These are phyloP conservation scores for Cucumis cinereus DNA, from an alignment of 306 rosid genomes.

Conservation along the genomic window DNA sequence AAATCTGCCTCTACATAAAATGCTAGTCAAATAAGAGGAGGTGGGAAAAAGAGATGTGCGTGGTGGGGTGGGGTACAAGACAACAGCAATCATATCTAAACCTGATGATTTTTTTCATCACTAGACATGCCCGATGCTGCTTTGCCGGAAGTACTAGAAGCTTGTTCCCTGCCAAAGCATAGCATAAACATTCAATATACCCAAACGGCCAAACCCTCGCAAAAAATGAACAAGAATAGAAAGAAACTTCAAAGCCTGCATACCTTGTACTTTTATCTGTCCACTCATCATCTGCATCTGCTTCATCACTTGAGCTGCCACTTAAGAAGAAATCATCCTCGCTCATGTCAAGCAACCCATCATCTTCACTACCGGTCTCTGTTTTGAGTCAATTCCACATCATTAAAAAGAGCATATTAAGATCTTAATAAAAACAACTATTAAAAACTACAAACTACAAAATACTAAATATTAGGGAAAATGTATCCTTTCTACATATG, in stretches of 20 bases:
- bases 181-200: neutral
- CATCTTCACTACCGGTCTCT: conserved; percentile 98
- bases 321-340: conserved; percentile 84
- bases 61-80: neutral
- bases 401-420: neutral
- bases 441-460: neutral
- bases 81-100: conserved; percentile 13
- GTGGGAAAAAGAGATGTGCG: neutral
- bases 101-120: conserved; percentile 95
- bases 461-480: neutral
- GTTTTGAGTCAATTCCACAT: neutral
- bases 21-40: conserved; percentile 1
- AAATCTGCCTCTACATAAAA: conserved; percentile 65
- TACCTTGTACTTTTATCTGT: conserved; percentile 92
- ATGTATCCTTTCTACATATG: neutral
- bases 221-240: neutral
- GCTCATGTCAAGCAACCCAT: conserved; percentile 85
- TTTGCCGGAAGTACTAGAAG: conserved; percentile 95
- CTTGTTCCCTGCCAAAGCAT: conserved; percentile 72
- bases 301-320: conserved; percentile 94
- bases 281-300: conserved; percentile 98
- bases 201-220: neutral
- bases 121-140: conserved; percentile 97
- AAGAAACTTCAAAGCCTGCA: neutral
- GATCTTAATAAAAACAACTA: neutral